A percentile compares a stretch with the other conserved stretches of the same genome.
Evolutionary conservation across 495 filamentous ascomycete species (phyloP).

Genomic region (Sordaria brevicollis): DNA sequence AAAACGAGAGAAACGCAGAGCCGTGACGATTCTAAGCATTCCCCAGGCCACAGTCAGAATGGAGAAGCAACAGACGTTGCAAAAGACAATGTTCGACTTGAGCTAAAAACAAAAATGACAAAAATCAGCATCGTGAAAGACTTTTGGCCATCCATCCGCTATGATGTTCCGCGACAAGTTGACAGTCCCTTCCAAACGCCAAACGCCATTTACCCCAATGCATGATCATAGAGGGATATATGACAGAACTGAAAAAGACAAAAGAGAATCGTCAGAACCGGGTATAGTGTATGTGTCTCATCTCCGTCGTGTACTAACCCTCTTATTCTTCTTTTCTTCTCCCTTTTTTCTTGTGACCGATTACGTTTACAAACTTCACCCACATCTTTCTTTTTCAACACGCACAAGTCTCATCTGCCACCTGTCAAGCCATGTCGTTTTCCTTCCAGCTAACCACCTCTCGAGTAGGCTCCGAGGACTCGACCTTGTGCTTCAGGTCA

Average conservation of each 20-base stretch:
- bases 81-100: not conserved
- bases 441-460: not conserved
- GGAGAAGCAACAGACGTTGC: not conserved
- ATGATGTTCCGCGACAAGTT: not conserved
- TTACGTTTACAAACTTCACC: not conserved
- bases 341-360: not conserved
- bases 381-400: not conserved
- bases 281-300: not conserved
- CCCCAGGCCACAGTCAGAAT: not conserved
- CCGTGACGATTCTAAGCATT: not conserved
- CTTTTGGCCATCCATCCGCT: not conserved
- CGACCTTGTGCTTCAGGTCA: conserved; percentile 14
- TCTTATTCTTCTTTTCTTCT: not conserved
- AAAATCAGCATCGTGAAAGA: not conserved
- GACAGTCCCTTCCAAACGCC: not conserved
- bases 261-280: not conserved
- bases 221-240: not conserved
- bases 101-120: not conserved
- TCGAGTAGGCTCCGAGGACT: not conserved
- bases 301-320: not conserved
- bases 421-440: not conserved
- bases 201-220: not conserved
- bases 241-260: not conserved
- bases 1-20: not conserved
- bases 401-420: not conserved